phyloP scores from a whole-genome alignment of 805 yeast species.

The Yamadazyma sp. region DNA sequence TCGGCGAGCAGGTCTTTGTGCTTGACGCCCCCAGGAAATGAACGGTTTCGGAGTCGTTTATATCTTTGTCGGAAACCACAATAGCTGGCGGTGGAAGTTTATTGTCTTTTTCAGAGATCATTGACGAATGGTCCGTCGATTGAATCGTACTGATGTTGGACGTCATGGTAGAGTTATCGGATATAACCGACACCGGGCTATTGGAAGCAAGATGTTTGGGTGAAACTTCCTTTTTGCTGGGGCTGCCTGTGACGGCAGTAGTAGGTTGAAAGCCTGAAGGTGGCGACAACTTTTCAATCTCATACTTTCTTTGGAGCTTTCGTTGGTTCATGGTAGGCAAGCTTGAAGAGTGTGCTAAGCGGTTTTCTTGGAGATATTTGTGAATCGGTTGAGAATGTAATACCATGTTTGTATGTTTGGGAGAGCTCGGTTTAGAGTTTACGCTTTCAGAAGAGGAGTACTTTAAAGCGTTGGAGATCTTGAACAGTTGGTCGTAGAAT shows the following conservation, averaged over 20 bases:
- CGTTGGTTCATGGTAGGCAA: conserved; percentile 27
- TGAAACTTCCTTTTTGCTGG: not conserved
- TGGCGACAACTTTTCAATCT: conserved; percentile 12
- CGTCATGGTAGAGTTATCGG: conserved; percentile 30
- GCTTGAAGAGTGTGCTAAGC: conserved; percentile 27
- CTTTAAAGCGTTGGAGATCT: conserved; percentile 46
- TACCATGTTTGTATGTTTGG: conserved; percentile 10
- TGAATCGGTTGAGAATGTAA: conserved; percentile 6
- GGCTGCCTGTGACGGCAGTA: conserved; percentile 3
- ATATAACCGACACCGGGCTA: conserved; percentile 29
- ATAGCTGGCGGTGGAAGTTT: conserved; percentile 6
- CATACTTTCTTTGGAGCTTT: conserved; percentile 13
- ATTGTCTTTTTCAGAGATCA: conserved; percentile 17
- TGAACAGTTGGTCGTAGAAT: conserved; percentile 45
- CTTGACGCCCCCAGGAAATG: conserved; percentile 1
- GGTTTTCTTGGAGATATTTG: conserved; percentile 9
- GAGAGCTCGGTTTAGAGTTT: conserved; percentile 20
- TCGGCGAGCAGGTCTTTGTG: conserved; percentile 5
- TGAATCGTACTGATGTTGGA: conserved; percentile 29
- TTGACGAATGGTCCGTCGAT: conserved; percentile 30
- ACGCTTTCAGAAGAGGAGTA: conserved; percentile 26
- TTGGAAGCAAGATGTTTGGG: conserved; percentile 14
- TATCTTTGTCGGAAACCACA: conserved; percentile 6
- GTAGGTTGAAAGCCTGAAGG: conserved; percentile 12
- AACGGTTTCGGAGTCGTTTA: conserved; percentile 5